Percentiles rank a stretch among this genome's conserved stretches.
Evolutionary conservation across 805 yeast species (phyloP).

Genomic region (Barnettozyma populi): DNA sequence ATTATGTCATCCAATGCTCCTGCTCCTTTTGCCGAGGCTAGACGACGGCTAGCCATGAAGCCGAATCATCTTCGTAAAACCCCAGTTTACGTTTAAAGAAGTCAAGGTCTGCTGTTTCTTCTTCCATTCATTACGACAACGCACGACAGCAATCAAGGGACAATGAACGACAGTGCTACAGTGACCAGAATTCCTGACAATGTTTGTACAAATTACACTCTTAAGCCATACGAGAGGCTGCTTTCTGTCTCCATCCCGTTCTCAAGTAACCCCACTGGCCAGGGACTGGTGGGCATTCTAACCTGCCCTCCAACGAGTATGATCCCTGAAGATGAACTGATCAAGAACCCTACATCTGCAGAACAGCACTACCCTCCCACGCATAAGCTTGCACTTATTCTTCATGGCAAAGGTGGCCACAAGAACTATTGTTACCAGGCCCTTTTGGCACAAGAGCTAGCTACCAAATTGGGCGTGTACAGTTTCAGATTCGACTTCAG

Average conservation of each 20-base stretch:
- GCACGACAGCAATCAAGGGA: too few species aligned
- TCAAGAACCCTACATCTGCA: constrained; percentile 5
- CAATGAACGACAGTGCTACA: not conserved
- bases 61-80: too few species aligned
- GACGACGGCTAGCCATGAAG: too few species aligned
- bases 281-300: constrained; percentile 33
- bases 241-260: constrained; percentile 22
- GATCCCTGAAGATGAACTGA: constrained; percentile 17
- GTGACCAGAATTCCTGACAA: constrained; percentile 15
- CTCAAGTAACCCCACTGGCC: constrained; percentile 19
- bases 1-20: too few species aligned
- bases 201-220: constrained; percentile 20
- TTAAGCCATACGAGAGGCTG: constrained; percentile 22
- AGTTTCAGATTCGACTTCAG: constrained; percentile 80
- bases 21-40: too few species aligned
- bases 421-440: constrained; percentile 73
- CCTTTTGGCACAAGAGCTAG: constrained; percentile 52
- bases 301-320: constrained; percentile 29
- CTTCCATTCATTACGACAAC: not conserved
- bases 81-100: too few species aligned
- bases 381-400: constrained; percentile 49
- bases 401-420: constrained; percentile 89
- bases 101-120: too few species aligned
- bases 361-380: constrained; percentile 31
- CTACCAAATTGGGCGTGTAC: constrained; percentile 53